These are phyloP conservation scores for Oryza nivara DNA, from an alignment of 176 grass and related monocot species.

Conservation along the genomic window DNA sequence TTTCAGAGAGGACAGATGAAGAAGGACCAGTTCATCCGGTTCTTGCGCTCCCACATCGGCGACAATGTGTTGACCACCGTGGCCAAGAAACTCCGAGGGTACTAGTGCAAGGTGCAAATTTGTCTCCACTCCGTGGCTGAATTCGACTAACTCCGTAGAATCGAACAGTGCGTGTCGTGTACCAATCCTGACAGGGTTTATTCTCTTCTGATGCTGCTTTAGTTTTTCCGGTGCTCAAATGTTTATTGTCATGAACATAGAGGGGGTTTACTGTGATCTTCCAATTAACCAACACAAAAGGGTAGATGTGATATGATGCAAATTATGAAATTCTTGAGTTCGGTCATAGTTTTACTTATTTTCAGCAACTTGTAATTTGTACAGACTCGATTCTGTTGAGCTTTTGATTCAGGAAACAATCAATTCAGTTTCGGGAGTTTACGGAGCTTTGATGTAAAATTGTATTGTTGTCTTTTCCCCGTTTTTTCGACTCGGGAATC, in stretches of 20 bases:
- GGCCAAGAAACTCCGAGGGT: conserved; percentile 64
- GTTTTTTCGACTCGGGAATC: not conserved
- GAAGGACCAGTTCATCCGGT: conserved; percentile 70
- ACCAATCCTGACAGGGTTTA: not conserved
- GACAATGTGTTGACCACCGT: conserved; percentile 63
- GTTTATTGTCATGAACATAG: conserved; percentile 6
- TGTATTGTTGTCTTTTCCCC: not conserved
- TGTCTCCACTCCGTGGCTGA: not conserved
- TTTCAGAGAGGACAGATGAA: conserved; percentile 72
- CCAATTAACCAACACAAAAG: conserved; percentile 43
- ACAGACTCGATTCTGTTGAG: conserved; percentile 30
- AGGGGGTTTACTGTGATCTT: conserved; percentile 27
- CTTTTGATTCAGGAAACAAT: not conserved
- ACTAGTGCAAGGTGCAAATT: conserved; percentile 37
- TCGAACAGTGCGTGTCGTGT: conserved; percentile 11
- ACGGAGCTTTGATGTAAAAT: not conserved
- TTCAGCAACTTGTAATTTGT: conserved; percentile 39
- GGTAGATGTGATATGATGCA: conserved; percentile 18
- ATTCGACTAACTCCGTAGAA: conserved; percentile 35
- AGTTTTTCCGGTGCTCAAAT: conserved; percentile 6
- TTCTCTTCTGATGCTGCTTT: conserved; percentile 42
- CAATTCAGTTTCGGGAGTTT: not conserved
- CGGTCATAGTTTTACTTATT: conserved; percentile 7
- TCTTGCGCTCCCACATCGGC: conserved; percentile 55
- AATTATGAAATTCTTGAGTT: conserved; percentile 3